Evolutionary conservation across 192 early-diverging fungal species (phyloP), one percentile per base, ranked within the genome.

Genomic region (Oehlia diaphana): DNA sequence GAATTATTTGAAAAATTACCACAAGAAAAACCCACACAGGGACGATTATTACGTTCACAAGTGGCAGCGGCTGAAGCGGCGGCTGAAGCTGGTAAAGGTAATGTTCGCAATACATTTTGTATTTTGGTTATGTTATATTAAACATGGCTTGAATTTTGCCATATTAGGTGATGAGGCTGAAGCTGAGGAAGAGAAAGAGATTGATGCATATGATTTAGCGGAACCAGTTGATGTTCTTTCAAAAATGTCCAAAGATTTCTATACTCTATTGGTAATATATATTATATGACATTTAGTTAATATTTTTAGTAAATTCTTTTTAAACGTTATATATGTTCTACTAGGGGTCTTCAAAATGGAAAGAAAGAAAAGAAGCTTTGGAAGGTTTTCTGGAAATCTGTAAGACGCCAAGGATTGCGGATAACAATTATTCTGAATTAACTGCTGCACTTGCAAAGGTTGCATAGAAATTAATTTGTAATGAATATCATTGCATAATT

Each of bases 291-390:
- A 16, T 67, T 67, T 13, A 8, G 2, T 31, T 16, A 9, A 28
- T n/a, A 26, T 35, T 33, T 31, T 23, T 4, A 33, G 10, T 10
- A 67, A n/a, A 35, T 33, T 14, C 28, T 64, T 42, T 19, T 67
- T 5, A 35, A 33, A 67, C 14, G 19, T 37, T 37, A 14, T 33
- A 8, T 67, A n/a, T 23, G 6, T 70, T 4, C 28, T 72, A 16
- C 8, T 76, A 91, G 86, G 79, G 80, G 2, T 95, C 96, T 8
- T 87, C 92, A 62, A 98, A 98, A 80, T 99, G 98, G 98, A 92
- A 97, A 84, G 97, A 98, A 81, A 89, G 98, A 81, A 97, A 97
- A 78, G 96, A 98, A 78, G 96, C 91, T 0, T 79, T 98, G 53
- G 95, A 96, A 67, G 88, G 82, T 13, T 81, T 99, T 35, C 78